Percentiles rank a stretch among this genome's conserved stretches.
Evolutionary conservation across 129 eudicot genomes (phyloP).

Genomic region (Artemisia annua): DNA sequence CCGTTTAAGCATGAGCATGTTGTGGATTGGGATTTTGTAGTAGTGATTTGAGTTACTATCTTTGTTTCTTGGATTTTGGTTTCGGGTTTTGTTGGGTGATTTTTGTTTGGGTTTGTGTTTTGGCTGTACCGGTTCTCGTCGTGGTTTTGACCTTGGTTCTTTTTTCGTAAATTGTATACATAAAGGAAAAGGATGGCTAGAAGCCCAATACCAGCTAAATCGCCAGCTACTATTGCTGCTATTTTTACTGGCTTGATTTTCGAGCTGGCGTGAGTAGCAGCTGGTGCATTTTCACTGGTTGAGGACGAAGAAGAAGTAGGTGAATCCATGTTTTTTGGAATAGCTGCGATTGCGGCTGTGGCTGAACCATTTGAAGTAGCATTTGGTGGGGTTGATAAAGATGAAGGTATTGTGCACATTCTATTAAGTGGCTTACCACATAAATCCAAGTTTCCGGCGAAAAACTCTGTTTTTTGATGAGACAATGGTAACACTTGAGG

Average conservation of each 20-base stretch:
- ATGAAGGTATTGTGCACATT: no score
- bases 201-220: constrained; percentile 70
- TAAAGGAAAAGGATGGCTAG: constrained; percentile 55
- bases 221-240: constrained; percentile 68
- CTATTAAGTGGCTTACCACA: no score
- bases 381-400: no score
- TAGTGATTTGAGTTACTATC: no score
- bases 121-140: no score
- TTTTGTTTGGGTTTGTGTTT: constrained; percentile 4
- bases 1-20: no score
- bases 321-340: constrained; percentile 56
- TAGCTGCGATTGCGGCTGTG: constrained; percentile 36
- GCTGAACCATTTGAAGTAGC: no score
- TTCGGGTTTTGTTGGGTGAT: constrained; percentile 6
- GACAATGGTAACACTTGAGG: constrained; percentile 31
- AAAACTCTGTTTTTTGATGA: no score
- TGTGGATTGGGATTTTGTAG: no score
- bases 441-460: no score
- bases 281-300: constrained; percentile 23
- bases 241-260: constrained; percentile 57
- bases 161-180: constrained; percentile 51
- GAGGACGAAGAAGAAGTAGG: constrained; percentile 30
- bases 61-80: not conserved
- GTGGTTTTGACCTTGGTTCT: constrained; percentile 12
- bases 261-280: constrained; percentile 32